Conservation (phyloP, 2,329 filamentous ascomycete species). For the Trichoderma simmonsii region DNA sequence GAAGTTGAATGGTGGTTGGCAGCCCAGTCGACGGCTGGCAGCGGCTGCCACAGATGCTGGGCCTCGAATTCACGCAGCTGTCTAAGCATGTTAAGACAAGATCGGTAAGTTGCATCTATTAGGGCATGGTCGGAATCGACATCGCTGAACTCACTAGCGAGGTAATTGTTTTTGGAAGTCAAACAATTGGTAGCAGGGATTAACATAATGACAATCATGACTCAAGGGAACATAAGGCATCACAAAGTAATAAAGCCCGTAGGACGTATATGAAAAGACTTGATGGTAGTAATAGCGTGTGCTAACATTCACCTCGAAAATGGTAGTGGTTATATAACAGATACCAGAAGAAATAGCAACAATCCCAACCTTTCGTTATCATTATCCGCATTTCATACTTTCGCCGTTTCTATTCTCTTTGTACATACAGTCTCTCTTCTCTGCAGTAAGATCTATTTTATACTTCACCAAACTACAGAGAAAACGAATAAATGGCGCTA, state of each 20-base stretch:
- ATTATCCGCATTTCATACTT: too few relatives aligned
- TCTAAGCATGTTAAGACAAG: not conserved
- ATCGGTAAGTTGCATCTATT: not conserved
- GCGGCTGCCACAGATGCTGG: not conserved
- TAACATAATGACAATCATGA: not conserved
- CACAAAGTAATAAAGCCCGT: too few relatives aligned
- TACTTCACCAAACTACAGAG: too few relatives aligned
- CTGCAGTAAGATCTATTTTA: too few relatives aligned
- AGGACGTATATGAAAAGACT: too few relatives aligned
- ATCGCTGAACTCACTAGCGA: fast-evolving
- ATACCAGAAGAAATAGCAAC: not conserved
- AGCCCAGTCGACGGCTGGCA: not conserved
- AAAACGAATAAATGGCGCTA: too few relatives aligned
- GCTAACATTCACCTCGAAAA: too few relatives aligned
- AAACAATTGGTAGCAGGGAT: fast-evolving
- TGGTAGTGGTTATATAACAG: not conserved
- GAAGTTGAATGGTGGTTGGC: not conserved
- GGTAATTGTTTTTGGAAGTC: not conserved
- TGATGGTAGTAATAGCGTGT: too few relatives aligned
- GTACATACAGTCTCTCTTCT: too few relatives aligned
- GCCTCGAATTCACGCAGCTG: not conserved
- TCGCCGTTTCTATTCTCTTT: too few relatives aligned
- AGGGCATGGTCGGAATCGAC: not conserved
- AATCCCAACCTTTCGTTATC: too few relatives aligned
- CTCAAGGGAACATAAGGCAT: too few relatives aligned